phyloP scores from a whole-genome alignment of 495 filamentous ascomycete species.

The Talaromyces wortmannii region DNA sequence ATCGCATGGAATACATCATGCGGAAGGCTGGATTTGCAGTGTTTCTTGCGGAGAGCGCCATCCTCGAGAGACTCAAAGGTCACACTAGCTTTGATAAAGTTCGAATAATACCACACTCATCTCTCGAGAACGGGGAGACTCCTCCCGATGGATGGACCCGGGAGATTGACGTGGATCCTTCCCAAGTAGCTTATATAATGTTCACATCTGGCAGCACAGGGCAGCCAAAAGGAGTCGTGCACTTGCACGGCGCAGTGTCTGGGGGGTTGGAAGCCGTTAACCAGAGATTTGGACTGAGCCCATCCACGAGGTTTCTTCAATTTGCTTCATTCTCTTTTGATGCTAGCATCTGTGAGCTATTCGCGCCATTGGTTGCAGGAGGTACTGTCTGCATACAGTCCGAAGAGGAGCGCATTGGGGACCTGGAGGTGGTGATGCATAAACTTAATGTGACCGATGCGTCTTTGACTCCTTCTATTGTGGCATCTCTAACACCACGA shows the following conservation, averaged over 20 bases:
- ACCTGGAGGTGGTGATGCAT: conserved; percentile 40
- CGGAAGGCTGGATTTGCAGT: no score
- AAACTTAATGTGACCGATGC: conserved; percentile 35
- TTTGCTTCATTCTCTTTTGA: conserved; percentile 43
- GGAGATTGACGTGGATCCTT: no score
- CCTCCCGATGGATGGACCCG: no score
- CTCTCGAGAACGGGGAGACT: no score
- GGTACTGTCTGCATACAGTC: conserved; percentile 43
- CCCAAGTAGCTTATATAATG: conserved; percentile 91
- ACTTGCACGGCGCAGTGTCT: not conserved
- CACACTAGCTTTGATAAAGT: no score
- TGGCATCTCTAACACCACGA: conserved; percentile 29
- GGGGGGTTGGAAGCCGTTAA: not conserved
- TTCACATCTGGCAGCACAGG: conserved; percentile 97
- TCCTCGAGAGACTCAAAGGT: no score
- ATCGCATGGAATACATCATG: no score
- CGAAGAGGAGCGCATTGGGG: conserved; percentile 39
- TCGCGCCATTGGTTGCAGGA: conserved; percentile 33
- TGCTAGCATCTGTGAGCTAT: conserved; percentile 37
- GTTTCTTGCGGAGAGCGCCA: no score
- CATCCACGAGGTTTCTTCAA: conserved; percentile 29
- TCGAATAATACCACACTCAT: no score
- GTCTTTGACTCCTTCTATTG: conserved; percentile 43
- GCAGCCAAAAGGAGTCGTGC: conserved; percentile 96
- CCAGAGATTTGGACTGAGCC: no score